Percentiles rank a stretch among this genome's conserved stretches.
Evolutionary conservation across 2,329 filamentous ascomycete genomes (phyloP).

Genomic region (Cercospora sp.): DNA sequence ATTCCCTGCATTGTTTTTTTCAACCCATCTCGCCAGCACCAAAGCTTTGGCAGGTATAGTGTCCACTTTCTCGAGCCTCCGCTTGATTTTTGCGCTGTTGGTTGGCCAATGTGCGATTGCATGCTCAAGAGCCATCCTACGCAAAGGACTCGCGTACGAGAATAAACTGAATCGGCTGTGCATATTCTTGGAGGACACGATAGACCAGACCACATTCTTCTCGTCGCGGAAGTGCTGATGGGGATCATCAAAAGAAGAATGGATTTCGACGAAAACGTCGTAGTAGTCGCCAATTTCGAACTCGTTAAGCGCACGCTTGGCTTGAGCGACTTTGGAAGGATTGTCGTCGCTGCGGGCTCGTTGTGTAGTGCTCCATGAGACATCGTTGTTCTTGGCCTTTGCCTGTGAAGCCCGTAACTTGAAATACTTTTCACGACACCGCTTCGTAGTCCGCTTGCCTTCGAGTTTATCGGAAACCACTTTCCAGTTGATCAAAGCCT

Average conservation of each 20-base stretch:
- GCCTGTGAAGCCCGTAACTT: constrained; percentile 44
- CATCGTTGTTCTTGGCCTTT: constrained; percentile 17
- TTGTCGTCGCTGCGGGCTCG: not conserved
- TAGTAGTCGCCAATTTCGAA: constrained; percentile 47
- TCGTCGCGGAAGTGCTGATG: constrained; percentile 33
- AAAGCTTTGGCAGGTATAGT: constrained; percentile 25
- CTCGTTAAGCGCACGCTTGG: constrained; percentile 30
- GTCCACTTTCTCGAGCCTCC: constrained; percentile 22
- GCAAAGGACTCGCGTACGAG: constrained; percentile 21
- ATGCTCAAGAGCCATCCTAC: constrained; percentile 34
- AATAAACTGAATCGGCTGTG: constrained; percentile 31
- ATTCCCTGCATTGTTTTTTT: constrained; percentile 17
- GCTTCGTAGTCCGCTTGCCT: constrained; percentile 62
- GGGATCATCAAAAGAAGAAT: constrained; percentile 28
- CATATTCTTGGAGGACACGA: constrained; percentile 31
- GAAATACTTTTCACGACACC: constrained; percentile 69
- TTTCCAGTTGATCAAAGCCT: constrained; percentile 64
- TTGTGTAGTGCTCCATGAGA: not conserved
- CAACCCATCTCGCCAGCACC: constrained; percentile 23
- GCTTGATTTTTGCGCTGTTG: constrained; percentile 20
- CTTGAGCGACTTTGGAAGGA: constrained; percentile 20
- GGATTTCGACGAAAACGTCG: constrained; percentile 43
- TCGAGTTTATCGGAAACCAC: constrained; percentile 63
- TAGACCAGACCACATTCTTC: constrained; percentile 40
- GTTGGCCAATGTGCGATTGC: constrained; percentile 30